phyloP scores from a whole-genome alignment of 2,329 filamentous ascomycete species.

The Epichloe festucae region DNA sequence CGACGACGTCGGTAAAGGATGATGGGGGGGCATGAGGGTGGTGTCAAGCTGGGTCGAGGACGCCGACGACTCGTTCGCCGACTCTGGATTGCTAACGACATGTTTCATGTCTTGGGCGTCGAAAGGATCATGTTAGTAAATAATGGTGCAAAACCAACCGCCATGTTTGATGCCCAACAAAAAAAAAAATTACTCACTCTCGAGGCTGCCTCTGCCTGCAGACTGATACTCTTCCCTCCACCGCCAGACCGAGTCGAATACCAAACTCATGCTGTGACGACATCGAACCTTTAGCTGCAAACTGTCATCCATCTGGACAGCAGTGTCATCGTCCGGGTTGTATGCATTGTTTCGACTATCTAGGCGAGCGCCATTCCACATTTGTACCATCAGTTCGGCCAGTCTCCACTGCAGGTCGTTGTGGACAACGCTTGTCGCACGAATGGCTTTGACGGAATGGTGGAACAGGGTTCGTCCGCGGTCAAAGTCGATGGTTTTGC shows the following conservation, averaged over 20 bases:
- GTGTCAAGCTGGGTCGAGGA: slow-evolving; percentile 52
- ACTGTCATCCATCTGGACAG: slow-evolving; percentile 50
- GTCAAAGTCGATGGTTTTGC: slow-evolving; percentile 56
- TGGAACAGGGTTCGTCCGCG: slow-evolving; percentile 58
- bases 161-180: too few species aligned
- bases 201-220: slow-evolving; percentile 54
- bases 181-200: slow-evolving; percentile 42
- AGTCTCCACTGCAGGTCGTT: slow-evolving; percentile 72
- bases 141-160: not conserved
- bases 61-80: slow-evolving; percentile 57
- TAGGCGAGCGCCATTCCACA: slow-evolving; percentile 61
- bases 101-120: slow-evolving; percentile 51
- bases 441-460: slow-evolving; percentile 55
- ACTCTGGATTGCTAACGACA: slow-evolving; percentile 72
- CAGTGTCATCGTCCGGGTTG: slow-evolving; percentile 34
- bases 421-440: slow-evolving; percentile 59
- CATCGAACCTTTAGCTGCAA: slow-evolving; percentile 73
- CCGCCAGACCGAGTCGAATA: slow-evolving; percentile 76
- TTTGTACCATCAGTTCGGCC: slow-evolving; percentile 75
- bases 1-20: slow-evolving; percentile 25
- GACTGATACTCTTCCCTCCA: slow-evolving; percentile 73
- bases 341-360: slow-evolving; percentile 34
- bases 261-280: slow-evolving; percentile 71
- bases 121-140: slow-evolving; percentile 1
- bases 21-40: slow-evolving; percentile 36